Base-by-base conservation (phyloP, 805 yeast species). In the Scheffersomyces spartinae region DNA sequence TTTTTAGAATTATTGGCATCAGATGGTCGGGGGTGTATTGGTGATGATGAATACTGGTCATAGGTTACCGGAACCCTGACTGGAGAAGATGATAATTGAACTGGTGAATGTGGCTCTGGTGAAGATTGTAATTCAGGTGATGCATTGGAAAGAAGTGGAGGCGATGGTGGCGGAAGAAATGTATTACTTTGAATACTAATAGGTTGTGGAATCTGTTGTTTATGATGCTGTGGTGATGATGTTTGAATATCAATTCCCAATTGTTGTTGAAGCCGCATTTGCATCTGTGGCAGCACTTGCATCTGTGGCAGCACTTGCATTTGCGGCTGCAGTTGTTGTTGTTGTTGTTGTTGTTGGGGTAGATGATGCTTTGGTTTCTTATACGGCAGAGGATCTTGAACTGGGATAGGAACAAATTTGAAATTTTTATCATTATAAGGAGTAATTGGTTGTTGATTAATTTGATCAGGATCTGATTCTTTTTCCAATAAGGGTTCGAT, bases 321-420 rank as follows among this genome's bases (percentile, higher is more conserved):
- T n/a, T n/a, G n/a, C n/a, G n/a, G n/a, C n/a, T n/a, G n/a, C n/a
- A n/a, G n/a, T n/a, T n/a, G n/a, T n/a, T n/a, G n/a, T 21, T 28
- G 33, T 19, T 27, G 39, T 17, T 24, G 34, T 15, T 17, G 21
- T 20, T 26, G 32, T 26, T 24, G 29, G 18, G n/a, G 26, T 11
- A 21, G 20, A 12, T 31, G 26, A 10, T 25, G 25, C 15, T 23
- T 26, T 26, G 19, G 8, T 19, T 11, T 27, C 26, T 30, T 35
- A 25, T 28, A 32, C 7, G 24, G 34, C 3, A 30, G 26, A n/a
- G 63, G 61, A 25, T 52, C 47, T 34, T 51, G 60, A 3, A 58
- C 51, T 5, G 66, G 65, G 9, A 58, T 54, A 7, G 64, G 63
- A 14, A 60, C 60, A 26, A 44, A 59, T 20, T 49, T 49, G 32